Evolutionary conservation across 2,329 filamentous ascomycete genomes (phyloP).

Genomic region (Alternaria rosae): DNA sequence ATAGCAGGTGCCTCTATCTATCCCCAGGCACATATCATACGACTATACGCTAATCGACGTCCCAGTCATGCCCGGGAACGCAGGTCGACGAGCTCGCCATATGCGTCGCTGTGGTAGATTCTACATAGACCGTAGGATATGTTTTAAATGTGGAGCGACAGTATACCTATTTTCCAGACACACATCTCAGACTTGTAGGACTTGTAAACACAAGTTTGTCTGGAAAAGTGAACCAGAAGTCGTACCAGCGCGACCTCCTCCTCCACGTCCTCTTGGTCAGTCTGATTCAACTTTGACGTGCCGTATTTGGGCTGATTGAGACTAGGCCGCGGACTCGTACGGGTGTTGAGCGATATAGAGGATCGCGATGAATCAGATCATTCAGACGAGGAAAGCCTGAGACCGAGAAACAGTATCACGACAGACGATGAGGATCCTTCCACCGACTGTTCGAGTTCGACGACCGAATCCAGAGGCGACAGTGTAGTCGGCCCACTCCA

Average conservation of each 20-base stretch:
- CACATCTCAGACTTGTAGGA: neutral
- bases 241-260: neutral
- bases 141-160: neutral
- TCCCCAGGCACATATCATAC: neutral
- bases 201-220: neutral
- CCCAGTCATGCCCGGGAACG: neutral
- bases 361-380: neutral
- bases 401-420: neutral
- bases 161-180: neutral
- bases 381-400: neutral
- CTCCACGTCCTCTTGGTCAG: neutral
- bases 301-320: neutral
- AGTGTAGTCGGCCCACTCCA: neutral
- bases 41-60: neutral
- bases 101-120: neutral
- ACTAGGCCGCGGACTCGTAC: neutral
- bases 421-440: neutral
- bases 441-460: accelerated
- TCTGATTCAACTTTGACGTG: neutral
- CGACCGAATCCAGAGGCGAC: neutral
- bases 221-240: neutral
- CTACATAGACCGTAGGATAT: neutral
- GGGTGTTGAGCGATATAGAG: neutral
- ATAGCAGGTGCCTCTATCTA: neutral
- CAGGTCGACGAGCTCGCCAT: neutral